Percentiles rank a stretch among this genome's conserved stretches.
Conservation (phyloP, 257 asterid species). For the Nicotiana attenuata region DNA sequence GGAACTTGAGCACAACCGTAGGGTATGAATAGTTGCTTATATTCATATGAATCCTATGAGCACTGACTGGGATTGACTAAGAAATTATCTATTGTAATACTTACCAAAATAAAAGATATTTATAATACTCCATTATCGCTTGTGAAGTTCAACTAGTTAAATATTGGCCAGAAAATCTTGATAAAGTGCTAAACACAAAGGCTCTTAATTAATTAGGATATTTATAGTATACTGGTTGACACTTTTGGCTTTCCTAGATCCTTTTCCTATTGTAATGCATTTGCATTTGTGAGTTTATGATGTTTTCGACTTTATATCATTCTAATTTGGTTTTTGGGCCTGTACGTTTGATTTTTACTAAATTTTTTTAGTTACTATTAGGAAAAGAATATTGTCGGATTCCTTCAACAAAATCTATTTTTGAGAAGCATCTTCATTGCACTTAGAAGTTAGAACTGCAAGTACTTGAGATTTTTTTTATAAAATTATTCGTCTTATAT, state of each 20-base stretch:
- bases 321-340: neutral
- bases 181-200: constrained; percentile 3
- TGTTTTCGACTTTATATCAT: neutral
- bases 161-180: neutral
- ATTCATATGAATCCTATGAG: neutral
- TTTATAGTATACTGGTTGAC: neutral
- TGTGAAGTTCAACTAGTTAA: neutral
- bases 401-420: neutral
- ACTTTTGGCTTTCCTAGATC: neutral
- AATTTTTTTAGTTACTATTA: neutral
- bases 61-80: neutral
- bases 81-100: neutral
- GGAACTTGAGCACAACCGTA: constrained; percentile 55
- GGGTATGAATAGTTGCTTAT: constrained; percentile 40
- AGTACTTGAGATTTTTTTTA: neutral
- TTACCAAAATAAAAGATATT: neutral
- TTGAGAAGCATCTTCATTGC: neutral
- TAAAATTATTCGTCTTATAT: neutral
- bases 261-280: neutral
- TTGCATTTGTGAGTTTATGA: neutral
- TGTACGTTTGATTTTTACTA: neutral
- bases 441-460: neutral
- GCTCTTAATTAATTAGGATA: neutral
- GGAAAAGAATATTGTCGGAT: neutral
- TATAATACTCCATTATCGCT: neutral